These are phyloP conservation scores for Sugiyamaella neomexicana DNA, from an alignment of 1,139 yeast species.

Conservation along the genomic window DNA sequence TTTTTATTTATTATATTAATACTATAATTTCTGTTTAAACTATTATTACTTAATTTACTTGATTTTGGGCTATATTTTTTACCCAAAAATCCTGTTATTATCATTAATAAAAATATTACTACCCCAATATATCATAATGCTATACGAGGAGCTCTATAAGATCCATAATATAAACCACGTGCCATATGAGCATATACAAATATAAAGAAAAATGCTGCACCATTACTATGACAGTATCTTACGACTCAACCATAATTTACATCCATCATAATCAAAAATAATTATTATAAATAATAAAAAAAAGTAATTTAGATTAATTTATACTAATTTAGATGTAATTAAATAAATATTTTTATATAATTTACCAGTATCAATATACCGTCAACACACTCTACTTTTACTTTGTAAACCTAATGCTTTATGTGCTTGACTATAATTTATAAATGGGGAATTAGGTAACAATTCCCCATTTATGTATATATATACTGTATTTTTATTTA, in stretches of 20 bases:
- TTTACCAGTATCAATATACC: no score
- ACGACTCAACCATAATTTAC: constrained; percentile 9
- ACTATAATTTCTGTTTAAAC: no score
- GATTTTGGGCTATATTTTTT: background rate
- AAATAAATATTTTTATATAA: no score
- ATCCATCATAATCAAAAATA: constrained; percentile 2
- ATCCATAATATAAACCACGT: constrained; percentile 6
- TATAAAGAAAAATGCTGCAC: constrained; percentile 8
- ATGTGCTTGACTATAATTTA: no score
- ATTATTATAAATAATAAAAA: background rate
- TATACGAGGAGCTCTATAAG: constrained; percentile 22
- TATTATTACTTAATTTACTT: no score
- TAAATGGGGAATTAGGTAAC: no score
- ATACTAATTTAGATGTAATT: no score
- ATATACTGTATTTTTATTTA: background rate
- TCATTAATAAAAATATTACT: constrained; percentile 27
- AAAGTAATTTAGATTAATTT: no score
- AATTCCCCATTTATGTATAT: no score
- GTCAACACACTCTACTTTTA: no score
- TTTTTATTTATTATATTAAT: no score
- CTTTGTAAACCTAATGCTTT: no score
- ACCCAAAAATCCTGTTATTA: constrained; percentile 29
- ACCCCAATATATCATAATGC: constrained; percentile 27
- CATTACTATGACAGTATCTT: constrained; percentile 12
- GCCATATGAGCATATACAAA: constrained; percentile 9